Percentiles rank a stretch among this genome's conserved stretches.
Conservation (phyloP, 768 basidiomycete genomes). For the Mycena floridula region DNA sequence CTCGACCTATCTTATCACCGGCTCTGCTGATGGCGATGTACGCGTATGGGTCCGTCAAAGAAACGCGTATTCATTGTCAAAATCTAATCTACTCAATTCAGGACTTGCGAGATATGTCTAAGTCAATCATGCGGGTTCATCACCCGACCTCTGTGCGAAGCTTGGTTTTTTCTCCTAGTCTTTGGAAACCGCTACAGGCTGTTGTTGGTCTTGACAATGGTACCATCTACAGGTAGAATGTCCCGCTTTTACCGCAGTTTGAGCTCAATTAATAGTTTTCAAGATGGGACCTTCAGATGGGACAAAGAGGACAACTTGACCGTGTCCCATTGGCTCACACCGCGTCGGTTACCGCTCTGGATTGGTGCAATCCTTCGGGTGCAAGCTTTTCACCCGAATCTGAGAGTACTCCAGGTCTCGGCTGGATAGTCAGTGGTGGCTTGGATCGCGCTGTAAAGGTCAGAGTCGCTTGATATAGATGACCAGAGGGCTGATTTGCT, state of each 20-base stretch:
- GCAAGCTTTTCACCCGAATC: constrained; percentile 11
- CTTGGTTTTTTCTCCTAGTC: constrained; percentile 63
- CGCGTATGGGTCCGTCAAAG: constrained; percentile 77
- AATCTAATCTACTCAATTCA: constrained; percentile 16
- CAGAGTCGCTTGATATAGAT: too few species aligned
- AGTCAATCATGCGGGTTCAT: constrained; percentile 64
- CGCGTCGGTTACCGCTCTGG: constrained; percentile 64
- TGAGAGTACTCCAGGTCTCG: constrained; percentile 34
- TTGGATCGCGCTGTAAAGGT: constrained; percentile 79
- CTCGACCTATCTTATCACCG: constrained; percentile 70
- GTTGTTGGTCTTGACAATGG: constrained; percentile 67
- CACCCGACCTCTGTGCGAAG: constrained; percentile 66
- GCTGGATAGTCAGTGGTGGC: constrained; percentile 79
- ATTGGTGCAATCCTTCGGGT: constrained; percentile 51
- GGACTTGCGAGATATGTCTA: constrained; percentile 71
- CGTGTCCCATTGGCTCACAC: constrained; percentile 70
- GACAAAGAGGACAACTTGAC: constrained; percentile 67
- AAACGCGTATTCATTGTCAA: neutral
- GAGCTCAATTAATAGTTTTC: constrained; percentile 2
- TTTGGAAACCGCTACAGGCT: constrained; percentile 61
- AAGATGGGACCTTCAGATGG: constrained; percentile 79
- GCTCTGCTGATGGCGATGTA: constrained; percentile 75
- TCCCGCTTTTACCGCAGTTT: neutral
- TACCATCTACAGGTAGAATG: constrained; percentile 54
- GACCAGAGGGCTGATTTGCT: too few species aligned